Evolutionary conservation across 2,329 filamentous ascomycete species (phyloP).

Genomic region (Biscogniauxia marginata): DNA sequence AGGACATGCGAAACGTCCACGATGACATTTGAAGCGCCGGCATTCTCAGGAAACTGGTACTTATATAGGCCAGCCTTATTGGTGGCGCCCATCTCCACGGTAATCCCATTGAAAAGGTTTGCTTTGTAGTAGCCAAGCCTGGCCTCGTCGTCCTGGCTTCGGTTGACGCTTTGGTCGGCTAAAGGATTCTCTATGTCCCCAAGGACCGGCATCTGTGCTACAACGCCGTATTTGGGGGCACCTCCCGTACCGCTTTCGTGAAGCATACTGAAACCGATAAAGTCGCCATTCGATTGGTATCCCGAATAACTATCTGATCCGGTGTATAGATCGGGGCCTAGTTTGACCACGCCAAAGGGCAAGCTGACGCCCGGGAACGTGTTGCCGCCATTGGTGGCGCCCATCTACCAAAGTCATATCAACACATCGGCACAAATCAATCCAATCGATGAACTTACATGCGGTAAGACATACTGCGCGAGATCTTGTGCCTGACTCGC

Average conservation of each 20-base stretch:
- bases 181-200: slow-evolving; percentile 54
- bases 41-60: slow-evolving; percentile 53
- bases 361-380: slow-evolving; percentile 50
- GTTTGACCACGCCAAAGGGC: slow-evolving; percentile 49
- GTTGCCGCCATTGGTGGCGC: slow-evolving; percentile 45
- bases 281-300: slow-evolving; percentile 49
- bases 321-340: slow-evolving; percentile 49
- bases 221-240: slow-evolving; percentile 67
- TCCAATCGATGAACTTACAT: slow-evolving; percentile 17
- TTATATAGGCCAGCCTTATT: slow-evolving; percentile 58
- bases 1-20: slow-evolving; percentile 68
- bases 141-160: slow-evolving; percentile 49
- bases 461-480: slow-evolving; percentile 23
- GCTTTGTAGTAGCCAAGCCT: slow-evolving; percentile 63
- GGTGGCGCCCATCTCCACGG: slow-evolving; percentile 56
- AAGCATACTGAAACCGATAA: slow-evolving; percentile 62
- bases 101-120: slow-evolving; percentile 52
- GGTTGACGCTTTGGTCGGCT: slow-evolving; percentile 52
- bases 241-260: slow-evolving; percentile 68
- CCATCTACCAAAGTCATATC: slow-evolving; percentile 37
- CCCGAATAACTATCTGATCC: slow-evolving; percentile 53
- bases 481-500: slow-evolving; percentile 14
- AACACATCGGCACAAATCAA: neutral
- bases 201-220: slow-evolving; percentile 56
- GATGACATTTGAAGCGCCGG: slow-evolving; percentile 46